Percentiles rank a stretch among this genome's conserved stretches.
Evolutionary conservation across 768 basidiomycete genomes (phyloP).

Genomic region (Leucosporidium scottii): DNA sequence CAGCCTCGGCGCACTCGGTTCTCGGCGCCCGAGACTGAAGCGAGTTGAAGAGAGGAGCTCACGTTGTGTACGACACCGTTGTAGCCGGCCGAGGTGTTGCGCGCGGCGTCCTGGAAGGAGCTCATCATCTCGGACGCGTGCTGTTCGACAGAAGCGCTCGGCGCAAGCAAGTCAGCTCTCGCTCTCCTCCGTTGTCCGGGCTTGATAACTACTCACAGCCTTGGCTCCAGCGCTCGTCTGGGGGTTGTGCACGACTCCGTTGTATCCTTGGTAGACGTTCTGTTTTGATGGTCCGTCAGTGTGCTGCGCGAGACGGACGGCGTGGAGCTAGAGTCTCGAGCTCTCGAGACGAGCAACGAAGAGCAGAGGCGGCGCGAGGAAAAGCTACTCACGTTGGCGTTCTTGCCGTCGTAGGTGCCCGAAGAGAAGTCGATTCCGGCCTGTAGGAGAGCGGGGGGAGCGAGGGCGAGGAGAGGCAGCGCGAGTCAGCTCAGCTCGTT

Average conservation of each 20-base stretch:
- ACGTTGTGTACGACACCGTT: conserved; percentile 7
- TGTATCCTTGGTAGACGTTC: not conserved
- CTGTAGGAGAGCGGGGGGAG: not conserved
- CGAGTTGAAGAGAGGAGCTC: not conserved
- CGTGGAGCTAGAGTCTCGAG: no score
- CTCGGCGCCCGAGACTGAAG: no score
- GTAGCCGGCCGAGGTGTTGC: conserved; percentile 2
- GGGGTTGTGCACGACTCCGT: conserved; percentile 3
- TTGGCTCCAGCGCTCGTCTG: not conserved
- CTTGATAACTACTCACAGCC: not conserved
- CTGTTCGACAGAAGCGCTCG: no score
- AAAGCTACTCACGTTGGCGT: not conserved
- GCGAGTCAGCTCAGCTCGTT: no score
- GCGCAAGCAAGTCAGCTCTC: no score
- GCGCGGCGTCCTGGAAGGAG: not conserved
- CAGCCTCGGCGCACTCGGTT: not conserved
- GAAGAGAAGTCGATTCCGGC: not conserved
- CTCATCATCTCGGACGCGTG: not conserved
- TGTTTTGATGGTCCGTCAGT: not conserved
- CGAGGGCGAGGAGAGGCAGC: no score
- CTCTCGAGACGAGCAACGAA: not conserved
- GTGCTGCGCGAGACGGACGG: not conserved
- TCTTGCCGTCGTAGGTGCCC: not conserved
- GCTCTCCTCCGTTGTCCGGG: no score
- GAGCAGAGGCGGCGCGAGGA: not conserved